A percentile compares a stretch with the other conserved stretches of the same genome.
Evolutionary conservation across 2,329 filamentous ascomycete species (phyloP).

Genomic region (Talaromyces sp.): DNA sequence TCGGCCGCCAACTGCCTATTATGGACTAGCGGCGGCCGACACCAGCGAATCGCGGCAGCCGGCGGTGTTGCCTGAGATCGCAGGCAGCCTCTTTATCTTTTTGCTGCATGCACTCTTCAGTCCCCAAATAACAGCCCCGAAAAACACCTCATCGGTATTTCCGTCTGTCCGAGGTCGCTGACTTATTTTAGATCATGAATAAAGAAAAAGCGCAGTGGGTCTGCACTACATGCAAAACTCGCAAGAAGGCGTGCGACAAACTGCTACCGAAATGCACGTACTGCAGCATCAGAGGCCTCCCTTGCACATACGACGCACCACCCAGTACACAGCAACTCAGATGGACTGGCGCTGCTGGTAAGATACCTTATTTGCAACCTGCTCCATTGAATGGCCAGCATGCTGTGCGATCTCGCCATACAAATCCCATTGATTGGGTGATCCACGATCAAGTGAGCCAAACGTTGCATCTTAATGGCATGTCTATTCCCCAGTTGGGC

Average conservation of each 20-base stretch:
- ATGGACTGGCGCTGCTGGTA: not conserved
- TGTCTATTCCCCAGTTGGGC: not conserved
- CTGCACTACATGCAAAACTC: not conserved
- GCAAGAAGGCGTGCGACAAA: conserved; percentile 6
- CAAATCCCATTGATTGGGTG: not conserved
- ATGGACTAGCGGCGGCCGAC: not conserved
- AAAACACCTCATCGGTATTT: not conserved
- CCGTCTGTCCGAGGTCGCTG: not conserved
- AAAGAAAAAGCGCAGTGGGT: not conserved
- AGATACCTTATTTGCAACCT: not conserved
- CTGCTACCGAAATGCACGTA: not conserved
- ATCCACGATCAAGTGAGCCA: not conserved
- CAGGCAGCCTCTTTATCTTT: not conserved
- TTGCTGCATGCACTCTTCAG: not conserved
- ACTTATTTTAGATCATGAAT: not conserved
- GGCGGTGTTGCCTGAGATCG: not conserved
- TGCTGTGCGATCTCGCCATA: not conserved
- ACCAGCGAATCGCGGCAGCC: not conserved
- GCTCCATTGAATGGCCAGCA: not conserved
- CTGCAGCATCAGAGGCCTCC: not conserved
- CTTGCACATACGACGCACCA: not conserved
- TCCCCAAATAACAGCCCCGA: not conserved
- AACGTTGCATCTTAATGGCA: not conserved
- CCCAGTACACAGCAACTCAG: not conserved
- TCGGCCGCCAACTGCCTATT: not conserved